Evolutionary conservation across 2,329 filamentous ascomycete species (phyloP).

Genomic region (Ceratocystis albifundus): DNA sequence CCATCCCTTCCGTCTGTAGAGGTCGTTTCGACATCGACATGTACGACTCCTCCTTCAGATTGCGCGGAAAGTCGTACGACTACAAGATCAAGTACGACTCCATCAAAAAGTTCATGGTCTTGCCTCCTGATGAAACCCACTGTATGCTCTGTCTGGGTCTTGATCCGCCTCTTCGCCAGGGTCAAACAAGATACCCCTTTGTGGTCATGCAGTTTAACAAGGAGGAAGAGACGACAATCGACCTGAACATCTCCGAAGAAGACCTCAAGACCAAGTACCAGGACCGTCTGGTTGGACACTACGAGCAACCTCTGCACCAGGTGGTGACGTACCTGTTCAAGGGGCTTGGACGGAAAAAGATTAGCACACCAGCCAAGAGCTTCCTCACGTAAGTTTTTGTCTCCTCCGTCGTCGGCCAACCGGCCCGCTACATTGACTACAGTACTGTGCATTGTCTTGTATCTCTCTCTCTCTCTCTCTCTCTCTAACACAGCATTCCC

Average conservation of each 20-base stretch:
- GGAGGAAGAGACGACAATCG: conserved; percentile 92
- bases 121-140: conserved; percentile 94
- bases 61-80: conserved; percentile 98
- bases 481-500: conserved; percentile 10
- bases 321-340: conserved; percentile 94
- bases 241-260: conserved; percentile 91
- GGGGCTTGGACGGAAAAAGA: conserved; percentile 86
- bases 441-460: neutral
- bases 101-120: conserved; percentile 97
- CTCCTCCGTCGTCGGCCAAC: neutral
- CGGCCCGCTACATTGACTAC: neutral
- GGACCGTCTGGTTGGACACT: conserved; percentile 75
- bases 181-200: conserved; percentile 95
- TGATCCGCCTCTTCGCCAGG: conserved; percentile 88
- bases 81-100: conserved; percentile 99
- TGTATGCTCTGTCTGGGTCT: conserved; percentile 89
- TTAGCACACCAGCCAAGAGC: conserved; percentile 85
- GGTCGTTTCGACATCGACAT: conserved; percentile 99
- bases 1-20: conserved; percentile 41
- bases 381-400: conserved; percentile 56
- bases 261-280: conserved; percentile 75
- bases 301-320: conserved; percentile 85
- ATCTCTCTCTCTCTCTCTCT: no score
- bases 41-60: conserved; percentile 94
- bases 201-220: conserved; percentile 98